Conservation (phyloP, 2,329 filamentous ascomycete genomes). For the Fusarium sp. region DNA sequence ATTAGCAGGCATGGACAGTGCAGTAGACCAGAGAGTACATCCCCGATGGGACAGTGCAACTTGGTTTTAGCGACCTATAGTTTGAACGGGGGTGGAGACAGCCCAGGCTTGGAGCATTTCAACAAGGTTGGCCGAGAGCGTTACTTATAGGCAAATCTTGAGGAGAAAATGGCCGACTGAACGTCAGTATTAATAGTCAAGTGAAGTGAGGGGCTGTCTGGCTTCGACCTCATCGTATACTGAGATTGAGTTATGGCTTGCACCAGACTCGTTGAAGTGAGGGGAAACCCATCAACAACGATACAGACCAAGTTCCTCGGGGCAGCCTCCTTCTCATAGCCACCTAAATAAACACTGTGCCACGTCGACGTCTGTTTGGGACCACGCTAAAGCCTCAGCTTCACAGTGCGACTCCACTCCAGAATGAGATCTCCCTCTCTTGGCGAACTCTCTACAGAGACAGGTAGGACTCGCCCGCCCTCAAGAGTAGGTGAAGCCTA, state of each 20-base stretch:
- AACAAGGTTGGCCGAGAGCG: neutral
- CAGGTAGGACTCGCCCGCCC: neutral
- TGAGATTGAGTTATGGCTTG: neutral
- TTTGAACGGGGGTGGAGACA: neutral
- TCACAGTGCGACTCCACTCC: conserved; percentile 17
- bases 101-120: neutral
- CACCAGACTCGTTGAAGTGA: neutral
- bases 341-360: conserved; percentile 22
- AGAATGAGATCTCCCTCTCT: neutral
- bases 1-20: conserved; percentile 37
- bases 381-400: conserved; percentile 6
- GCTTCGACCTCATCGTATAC: neutral
- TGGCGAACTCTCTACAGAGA: neutral
- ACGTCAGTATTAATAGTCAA: neutral
- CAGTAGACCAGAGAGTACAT: conserved; percentile 7
- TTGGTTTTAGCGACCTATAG: neutral
- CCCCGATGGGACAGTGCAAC: neutral
- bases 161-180: neutral
- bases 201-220: neutral
- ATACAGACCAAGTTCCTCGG: neutral
- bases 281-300: neutral
- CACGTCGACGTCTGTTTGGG: conserved; percentile 8
- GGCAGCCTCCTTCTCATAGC: neutral
- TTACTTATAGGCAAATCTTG: neutral
- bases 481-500: conserved; percentile 8